Base-by-base conservation (phyloP, 768 basidiomycete genomes). In the Suillus bovinus region DNA sequence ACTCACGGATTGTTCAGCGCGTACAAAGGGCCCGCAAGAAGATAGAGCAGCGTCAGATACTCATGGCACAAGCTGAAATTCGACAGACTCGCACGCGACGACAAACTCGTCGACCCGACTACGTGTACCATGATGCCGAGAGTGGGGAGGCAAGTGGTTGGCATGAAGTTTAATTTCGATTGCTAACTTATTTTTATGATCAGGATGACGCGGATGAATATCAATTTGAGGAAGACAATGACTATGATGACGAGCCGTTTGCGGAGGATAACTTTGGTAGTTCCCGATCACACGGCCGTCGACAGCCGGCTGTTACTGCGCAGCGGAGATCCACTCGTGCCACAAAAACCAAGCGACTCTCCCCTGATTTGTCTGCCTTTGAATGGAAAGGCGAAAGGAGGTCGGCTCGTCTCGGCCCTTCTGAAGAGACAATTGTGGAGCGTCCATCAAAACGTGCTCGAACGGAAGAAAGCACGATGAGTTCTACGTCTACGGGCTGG, bases 81-180 rank as follows among this genome's bases (percentile, higher is more conserved):
- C 84, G 91, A 64, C 86, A 88, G 74, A 93, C 91, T 31, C 83
- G 93, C 63, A 93, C 92, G 22, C 82, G 91, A 63, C 82, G 89
- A 59, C 83, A 84, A 75, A 86, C 88, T 3, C 83, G 83, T 47
- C 86, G 84, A 65, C 89, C 90, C 53, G 89, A 93, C 78, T 94
- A 94, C 75, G 90, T 90, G 58, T 92, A 93, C 74, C 80, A 82
- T 69, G 83, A 88, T 67, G 81, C 81, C 66, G 85, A 84, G 61
- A 88, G 86, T 67, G 91, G 89, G 79, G 80, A 77, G 85, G 78
- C 69, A 63, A 55, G 67, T 65, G 61, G 39, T 46, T 61, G 58
- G 54, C 20, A 61, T 42, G 29, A 55, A 24, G 11, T 44, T 54
- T 63, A 22, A 50, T 63, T 61, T 74, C 73, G 63, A 74, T 63